Percentiles rank a stretch among this genome's conserved stretches.
Evolutionary conservation across 495 filamentous ascomycete species (phyloP).

Genomic region (Xylaria cubensis): DNA sequence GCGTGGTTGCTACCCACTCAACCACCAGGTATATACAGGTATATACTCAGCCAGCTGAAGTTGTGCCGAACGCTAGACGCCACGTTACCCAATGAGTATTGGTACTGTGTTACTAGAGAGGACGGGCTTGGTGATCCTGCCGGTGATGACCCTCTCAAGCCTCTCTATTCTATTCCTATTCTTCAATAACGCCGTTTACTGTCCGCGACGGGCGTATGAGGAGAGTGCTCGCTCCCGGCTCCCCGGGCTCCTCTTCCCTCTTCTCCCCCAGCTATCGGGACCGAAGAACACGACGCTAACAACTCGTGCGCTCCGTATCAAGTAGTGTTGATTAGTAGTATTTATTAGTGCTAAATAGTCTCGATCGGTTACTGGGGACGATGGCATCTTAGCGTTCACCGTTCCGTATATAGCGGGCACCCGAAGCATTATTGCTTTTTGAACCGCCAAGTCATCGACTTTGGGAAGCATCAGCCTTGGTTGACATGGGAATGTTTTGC

Average conservation of each 20-base stretch:
- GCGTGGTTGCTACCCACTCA: not conserved
- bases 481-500: not conserved
- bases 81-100: constrained; percentile 9
- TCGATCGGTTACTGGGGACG: constrained; percentile 1
- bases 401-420: constrained; percentile 3
- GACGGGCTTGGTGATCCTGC: constrained; percentile 6
- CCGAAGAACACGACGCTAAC: constrained; percentile 16
- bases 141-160: not conserved
- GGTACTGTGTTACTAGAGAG: constrained; percentile 1
- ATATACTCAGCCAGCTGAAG: constrained; percentile 2
- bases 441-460: not conserved
- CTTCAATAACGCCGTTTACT: not conserved
- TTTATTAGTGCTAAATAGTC: constrained; percentile 10
- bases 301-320: not conserved
- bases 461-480: constrained; percentile 4
- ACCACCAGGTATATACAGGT: not conserved
- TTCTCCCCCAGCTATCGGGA: constrained; percentile 12
- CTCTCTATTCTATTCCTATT: not conserved
- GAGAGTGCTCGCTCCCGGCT: constrained; percentile 20
- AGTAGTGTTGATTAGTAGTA: not conserved
- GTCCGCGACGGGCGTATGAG: not conserved
- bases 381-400: constrained; percentile 8
- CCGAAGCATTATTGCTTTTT: not conserved
- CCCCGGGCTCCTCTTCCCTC: not conserved
- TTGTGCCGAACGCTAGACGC: constrained; percentile 20